Evolutionary conservation across 768 basidiomycete genomes (phyloP).

Genomic region (Lentinula lateritia): DNA sequence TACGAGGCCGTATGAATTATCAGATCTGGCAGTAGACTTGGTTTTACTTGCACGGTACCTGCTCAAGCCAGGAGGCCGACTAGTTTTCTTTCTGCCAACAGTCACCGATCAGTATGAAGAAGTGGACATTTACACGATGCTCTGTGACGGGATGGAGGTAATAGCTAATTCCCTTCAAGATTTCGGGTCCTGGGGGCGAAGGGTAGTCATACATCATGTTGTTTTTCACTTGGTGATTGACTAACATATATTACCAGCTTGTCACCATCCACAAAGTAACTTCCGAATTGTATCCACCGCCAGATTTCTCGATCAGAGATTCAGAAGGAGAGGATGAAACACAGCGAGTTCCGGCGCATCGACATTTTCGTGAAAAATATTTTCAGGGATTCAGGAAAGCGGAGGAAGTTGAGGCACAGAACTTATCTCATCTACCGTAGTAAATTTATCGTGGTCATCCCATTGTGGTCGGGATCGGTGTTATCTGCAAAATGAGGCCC

Average conservation of each 20-base stretch:
- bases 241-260: constrained; percentile 41
- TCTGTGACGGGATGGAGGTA: constrained; percentile 85
- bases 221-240: not conserved
- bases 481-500: too few species aligned
- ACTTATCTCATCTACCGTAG: too few species aligned
- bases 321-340: not conserved
- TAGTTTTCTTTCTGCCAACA: constrained; percentile 95
- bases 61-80: constrained; percentile 77
- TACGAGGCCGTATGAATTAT: constrained; percentile 88
- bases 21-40: constrained; percentile 75
- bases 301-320: constrained; percentile 35
- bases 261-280: constrained; percentile 83
- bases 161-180: constrained; percentile 87
- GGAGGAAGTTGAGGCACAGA: not conserved
- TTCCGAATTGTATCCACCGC: constrained; percentile 37
- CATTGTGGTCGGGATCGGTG: too few species aligned
- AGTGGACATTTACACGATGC: constrained; percentile 72
- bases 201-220: constrained; percentile 46
- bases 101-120: constrained; percentile 89
- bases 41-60: constrained; percentile 78
- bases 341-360: constrained; percentile 73
- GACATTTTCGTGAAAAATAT: constrained; percentile 84
- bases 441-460: too few species aligned
- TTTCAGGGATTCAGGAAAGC: constrained; percentile 71
- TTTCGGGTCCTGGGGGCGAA: constrained; percentile 92